Evolutionary conservation across 2,329 filamentous ascomycete species (phyloP), one percentile per base, ranked within the genome.

Genomic region (Clarireedia paspali): DNA sequence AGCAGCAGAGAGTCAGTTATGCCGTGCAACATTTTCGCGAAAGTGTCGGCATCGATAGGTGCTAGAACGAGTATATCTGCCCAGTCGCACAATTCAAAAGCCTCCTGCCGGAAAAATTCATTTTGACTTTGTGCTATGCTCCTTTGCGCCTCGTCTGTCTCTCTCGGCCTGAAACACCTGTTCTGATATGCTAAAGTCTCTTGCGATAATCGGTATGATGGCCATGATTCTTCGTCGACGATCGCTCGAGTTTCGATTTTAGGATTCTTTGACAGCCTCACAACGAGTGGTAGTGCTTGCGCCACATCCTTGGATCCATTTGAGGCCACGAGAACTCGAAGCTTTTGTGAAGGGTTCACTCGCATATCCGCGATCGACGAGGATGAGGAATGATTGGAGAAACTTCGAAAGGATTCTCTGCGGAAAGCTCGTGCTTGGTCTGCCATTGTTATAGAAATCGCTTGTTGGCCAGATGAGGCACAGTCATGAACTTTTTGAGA

Each of bases 21-120:
- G 52, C 91, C 91, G 53, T 86, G 83, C 67, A 96, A 77, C 90
- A 96, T 95, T 69, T 89, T 89, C 30, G 88, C 88, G 55, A 96
- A 78, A 55, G 85, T 86, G 67, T 94, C 88, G 6, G 90, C 89
- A 69, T 94, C 88, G 49, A 95, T 85, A 3, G 91, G 90, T 6
- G 88, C 88, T 55, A 95, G 81, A 34, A 96, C 84, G 57, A 96
- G 77, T 62, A 96, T 74, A 70, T 96, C 88, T 5, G 91, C 89
- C 91, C 91, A 96, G 59, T 89, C 81, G 62, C 90, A 89, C 58
- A 95, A 72, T 61, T 89, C 85, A 62, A 76, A 82, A 3, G 77
- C 83, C 60, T 77, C 79, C 67, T 73, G 73, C 59, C 72, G 73
- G 57, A 76, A 78, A 49, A 75, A 75, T 60, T 83, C 80, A 63